Percentiles rank a stretch among this genome's conserved stretches.
These are phyloP conservation scores for Fusarium sublunatum DNA, from an alignment of 2,329 filamentous ascomycete genomes.

Conservation along the genomic window DNA sequence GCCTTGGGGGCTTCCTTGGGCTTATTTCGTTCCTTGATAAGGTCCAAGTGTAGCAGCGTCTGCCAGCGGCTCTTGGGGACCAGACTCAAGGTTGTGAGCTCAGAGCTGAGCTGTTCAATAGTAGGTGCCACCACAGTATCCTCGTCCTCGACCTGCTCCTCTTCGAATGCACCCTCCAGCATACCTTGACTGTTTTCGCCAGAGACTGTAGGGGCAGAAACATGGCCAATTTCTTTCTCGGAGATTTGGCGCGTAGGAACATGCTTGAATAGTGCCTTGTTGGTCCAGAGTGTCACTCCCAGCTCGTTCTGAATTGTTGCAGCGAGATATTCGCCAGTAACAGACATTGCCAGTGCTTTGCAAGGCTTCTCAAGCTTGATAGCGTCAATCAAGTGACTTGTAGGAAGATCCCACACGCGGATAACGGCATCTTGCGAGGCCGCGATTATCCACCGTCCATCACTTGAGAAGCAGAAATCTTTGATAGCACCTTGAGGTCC, in stretches of 20 bases:
- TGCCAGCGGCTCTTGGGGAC: conserved; percentile 95
- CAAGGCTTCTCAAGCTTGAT: conserved; percentile 84
- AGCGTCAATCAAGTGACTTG: conserved; percentile 93
- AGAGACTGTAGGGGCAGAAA: conserved; percentile 78
- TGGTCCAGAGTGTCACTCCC: conserved; percentile 96
- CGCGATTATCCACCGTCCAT: conserved; percentile 93
- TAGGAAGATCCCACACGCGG: conserved; percentile 94
- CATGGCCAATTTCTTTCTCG: conserved; percentile 75
- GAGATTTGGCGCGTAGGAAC: conserved; percentile 87
- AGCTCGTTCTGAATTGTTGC: conserved; percentile 84
- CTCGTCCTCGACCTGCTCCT: conserved; percentile 62
- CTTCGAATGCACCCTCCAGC: conserved; percentile 80
- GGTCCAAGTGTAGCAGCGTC: conserved; percentile 89
- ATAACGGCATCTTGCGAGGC: conserved; percentile 83
- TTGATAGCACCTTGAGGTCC: conserved; percentile 79
- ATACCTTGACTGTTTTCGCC: conserved; percentile 83
- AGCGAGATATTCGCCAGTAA: conserved; percentile 92
- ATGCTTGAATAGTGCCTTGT: conserved; percentile 89
- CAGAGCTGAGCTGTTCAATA: conserved; percentile 81
- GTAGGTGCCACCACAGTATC: conserved; percentile 65
- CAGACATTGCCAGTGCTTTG: conserved; percentile 86
- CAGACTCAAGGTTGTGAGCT: conserved; percentile 88
- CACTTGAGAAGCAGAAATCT: conserved; percentile 89
- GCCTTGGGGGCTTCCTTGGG: conserved; percentile 91
- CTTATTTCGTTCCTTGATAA: conserved; percentile 94